Conservation (phyloP, 345 rosid species). For the Eucalyptus decipiens region DNA sequence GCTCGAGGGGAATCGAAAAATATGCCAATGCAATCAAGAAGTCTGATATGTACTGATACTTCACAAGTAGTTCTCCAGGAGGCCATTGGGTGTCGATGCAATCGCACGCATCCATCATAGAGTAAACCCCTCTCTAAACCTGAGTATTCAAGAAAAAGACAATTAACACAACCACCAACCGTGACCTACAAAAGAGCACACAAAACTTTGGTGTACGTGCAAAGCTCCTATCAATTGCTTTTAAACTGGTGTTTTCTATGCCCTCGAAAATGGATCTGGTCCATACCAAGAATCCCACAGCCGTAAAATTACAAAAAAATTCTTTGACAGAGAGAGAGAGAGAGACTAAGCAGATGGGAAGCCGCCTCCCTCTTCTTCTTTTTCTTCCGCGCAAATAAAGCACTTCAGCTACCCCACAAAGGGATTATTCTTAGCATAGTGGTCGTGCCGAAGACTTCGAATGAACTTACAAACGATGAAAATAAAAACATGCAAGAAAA, state of each 20-base stretch:
- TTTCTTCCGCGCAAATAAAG: background rate
- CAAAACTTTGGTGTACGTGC: background rate
- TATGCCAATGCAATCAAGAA: constrained; percentile 80
- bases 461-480: background rate
- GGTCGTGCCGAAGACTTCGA: background rate
- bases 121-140: background rate
- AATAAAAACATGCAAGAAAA: background rate
- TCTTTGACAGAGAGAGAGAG: background rate
- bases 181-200: background rate
- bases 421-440: background rate
- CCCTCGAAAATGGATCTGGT: background rate
- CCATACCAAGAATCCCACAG: background rate
- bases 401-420: background rate
- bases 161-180: background rate
- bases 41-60: constrained; percentile 91
- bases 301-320: background rate
- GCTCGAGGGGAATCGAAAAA: constrained; percentile 89
- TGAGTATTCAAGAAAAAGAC: background rate
- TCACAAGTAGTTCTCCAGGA: constrained; percentile 68
- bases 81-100: constrained; percentile 68
- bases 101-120: constrained; percentile 68
- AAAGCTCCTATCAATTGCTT: background rate
- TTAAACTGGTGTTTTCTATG: background rate
- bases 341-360: background rate
- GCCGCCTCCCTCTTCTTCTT: background rate